Evolutionary conservation across 345 rosid species (phyloP).

Genomic region (Eutrema japonicum): DNA sequence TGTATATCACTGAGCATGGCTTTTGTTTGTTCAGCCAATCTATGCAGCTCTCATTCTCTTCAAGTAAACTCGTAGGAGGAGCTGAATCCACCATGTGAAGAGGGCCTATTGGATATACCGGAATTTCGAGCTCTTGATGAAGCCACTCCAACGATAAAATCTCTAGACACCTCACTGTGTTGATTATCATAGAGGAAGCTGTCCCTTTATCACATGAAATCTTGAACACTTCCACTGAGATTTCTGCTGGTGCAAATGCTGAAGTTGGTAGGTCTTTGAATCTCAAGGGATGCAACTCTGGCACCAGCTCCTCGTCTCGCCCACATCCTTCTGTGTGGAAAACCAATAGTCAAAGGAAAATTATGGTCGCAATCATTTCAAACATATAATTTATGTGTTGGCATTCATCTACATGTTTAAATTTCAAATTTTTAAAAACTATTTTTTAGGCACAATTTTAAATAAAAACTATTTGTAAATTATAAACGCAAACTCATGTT

Average conservation of each 20-base stretch:
- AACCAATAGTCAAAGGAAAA: neutral
- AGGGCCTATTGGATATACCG: slow-evolving; percentile 33
- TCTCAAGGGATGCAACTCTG: too few species aligned
- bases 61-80: slow-evolving; percentile 16
- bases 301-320: neutral
- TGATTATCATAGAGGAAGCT: slow-evolving; percentile 25
- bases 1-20: slow-evolving; percentile 49
- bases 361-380: neutral
- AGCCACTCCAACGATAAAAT: slow-evolving; percentile 22
- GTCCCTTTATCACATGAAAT: neutral
- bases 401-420: too few species aligned
- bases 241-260: neutral
- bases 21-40: slow-evolving; percentile 48
- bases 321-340: neutral
- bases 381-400: too few species aligned
- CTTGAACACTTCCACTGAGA: neutral
- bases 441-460: neutral
- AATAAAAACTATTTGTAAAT: neutral
- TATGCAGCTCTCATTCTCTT: slow-evolving; percentile 47
- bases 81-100: slow-evolving; percentile 17
- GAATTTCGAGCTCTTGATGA: neutral
- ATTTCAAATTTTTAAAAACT: too few species aligned
- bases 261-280: too few species aligned
- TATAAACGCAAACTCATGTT: neutral
- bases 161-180: slow-evolving; percentile 28